Percentiles rank a stretch among this genome's conserved stretches.
phyloP scores from a whole-genome alignment of 2,329 filamentous ascomycete genomes.

The Bertia moriformis region DNA sequence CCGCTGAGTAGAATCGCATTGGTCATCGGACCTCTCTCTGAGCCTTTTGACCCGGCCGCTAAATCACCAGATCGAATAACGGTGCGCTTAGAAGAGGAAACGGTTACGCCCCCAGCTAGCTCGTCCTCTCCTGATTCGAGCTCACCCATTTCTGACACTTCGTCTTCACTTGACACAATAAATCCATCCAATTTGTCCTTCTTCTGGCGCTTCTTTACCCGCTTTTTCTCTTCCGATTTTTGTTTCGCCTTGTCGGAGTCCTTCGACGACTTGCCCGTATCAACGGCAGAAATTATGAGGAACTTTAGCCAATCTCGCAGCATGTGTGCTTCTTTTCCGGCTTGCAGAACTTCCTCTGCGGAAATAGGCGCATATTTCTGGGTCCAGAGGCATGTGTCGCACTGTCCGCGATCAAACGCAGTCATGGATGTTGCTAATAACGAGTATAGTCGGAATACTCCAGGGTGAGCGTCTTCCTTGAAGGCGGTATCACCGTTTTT shows the following conservation, averaged over 20 bases:
- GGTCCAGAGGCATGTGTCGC: conserved; percentile 35
- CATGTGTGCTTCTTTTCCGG: conserved; percentile 29
- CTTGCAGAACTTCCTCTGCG: conserved; percentile 37
- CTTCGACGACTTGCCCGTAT: conserved; percentile 17
- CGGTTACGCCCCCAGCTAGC: conserved; percentile 19
- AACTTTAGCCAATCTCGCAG: conserved; percentile 41
- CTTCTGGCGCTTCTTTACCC: background rate
- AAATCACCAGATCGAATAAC: conserved; percentile 21
- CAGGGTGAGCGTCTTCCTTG: no score
- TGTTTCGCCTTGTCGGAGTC: conserved; percentile 13
- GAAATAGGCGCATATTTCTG: conserved; percentile 42
- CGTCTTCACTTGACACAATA: conserved; percentile 35
- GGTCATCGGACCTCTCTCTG: conserved; percentile 32
- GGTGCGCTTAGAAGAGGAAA: conserved; percentile 16
- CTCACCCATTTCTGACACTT: conserved; percentile 32
- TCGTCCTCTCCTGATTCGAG: conserved; percentile 24
- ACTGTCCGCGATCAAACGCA: conserved; percentile 39
- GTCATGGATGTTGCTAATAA: background rate
- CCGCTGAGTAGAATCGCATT: conserved; percentile 84
- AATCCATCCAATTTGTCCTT: conserved; percentile 35
- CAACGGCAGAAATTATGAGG: conserved; percentile 36
- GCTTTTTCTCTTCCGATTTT: conserved; percentile 28
- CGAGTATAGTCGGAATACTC: background rate
- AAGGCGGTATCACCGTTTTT: no score
- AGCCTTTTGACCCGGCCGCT: conserved; percentile 8